Evolutionary conservation across 78 protist species (phyloP).

Genomic region (Monosiga brevicollis): DNA sequence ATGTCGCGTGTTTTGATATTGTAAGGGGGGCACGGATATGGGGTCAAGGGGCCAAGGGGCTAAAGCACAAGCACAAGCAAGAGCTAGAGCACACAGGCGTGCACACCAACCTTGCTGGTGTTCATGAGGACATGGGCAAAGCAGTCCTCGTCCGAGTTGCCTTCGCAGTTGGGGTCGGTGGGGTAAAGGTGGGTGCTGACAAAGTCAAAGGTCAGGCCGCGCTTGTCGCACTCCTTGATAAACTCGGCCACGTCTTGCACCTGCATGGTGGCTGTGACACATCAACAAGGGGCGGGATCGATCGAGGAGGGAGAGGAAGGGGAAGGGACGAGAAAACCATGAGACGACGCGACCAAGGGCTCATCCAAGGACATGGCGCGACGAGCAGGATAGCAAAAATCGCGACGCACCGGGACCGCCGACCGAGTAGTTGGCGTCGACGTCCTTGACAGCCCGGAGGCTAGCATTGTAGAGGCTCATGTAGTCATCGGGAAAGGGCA

Average conservation of each 20-base stretch:
- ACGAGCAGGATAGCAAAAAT: too few species aligned
- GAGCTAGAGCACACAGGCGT: not conserved
- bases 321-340: too few species aligned
- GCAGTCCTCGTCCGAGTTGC: not conserved
- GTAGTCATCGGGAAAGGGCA: not conserved
- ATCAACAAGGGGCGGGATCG: too few species aligned
- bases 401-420: too few species aligned
- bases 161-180: not conserved
- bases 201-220: not conserved
- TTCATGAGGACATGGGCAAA: not conserved
- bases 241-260: not conserved
- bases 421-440: not conserved
- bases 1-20: not conserved
- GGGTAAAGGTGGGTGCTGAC: not conserved
- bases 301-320: too few species aligned
- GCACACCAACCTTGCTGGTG: not conserved
- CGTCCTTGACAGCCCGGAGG: not conserved
- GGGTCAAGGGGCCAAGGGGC: not conserved
- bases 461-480: not conserved
- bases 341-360: too few species aligned
- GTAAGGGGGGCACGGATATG: not conserved
- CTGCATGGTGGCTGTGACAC: not conserved
- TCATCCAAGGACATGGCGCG: too few species aligned
- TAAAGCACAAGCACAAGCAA: not conserved
- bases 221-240: not conserved